Base-by-base conservation (phyloP, 148 eudicot genomes). In the Silene latifolia region DNA sequence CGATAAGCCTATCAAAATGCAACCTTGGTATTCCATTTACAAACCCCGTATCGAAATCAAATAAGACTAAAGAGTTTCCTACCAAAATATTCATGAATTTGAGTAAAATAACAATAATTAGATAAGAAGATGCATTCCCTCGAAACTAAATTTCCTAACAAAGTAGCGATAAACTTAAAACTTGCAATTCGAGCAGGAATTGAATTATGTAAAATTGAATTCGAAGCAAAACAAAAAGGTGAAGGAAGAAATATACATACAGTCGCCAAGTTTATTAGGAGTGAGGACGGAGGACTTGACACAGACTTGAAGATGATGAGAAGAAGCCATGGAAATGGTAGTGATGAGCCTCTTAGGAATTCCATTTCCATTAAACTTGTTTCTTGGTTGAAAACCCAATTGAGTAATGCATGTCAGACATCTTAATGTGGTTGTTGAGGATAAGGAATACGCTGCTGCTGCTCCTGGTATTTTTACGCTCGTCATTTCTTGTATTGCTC, bases 181-280 rank as follows among this genome's bases (percentile, higher is more conserved):
- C 4, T 20, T 20, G 4, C 0, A 60, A 8, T 9, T 60, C 3
- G 14, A 10, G 8, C 27, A 60, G 25, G 5, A 60, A 60, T 23
- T 21, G 4, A 60, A 60, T 8, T 8, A 23, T n/a, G n/a, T 21
- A 20, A 32, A 32, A 32, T 32, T 32, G 35, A 32, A 32, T 32
- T 32, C 3, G 5, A 32, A 1, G 35, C 4, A 32, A 32, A 32
- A 32, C 4, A 32, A 32, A 39, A 39, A 39, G 44, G 44, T 39
- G 44, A 39, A 39, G 44, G 29, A 27, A 35, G n/a, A 1, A 11
- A 11, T 82, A 21, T 14, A 91, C 97, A 21, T 23, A 93, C 98
- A 93, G 79, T 93, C 98, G 60, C 98, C 98, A 67, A 89, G 93
- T 80, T 74, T 83, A 80, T 85, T 85, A 70, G 97, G 98, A 21